A percentile compares a stretch with the other conserved stretches of the same genome.
Evolutionary conservation across 768 basidiomycete genomes (phyloP).

Genomic region (Leccinum fibrillosum): DNA sequence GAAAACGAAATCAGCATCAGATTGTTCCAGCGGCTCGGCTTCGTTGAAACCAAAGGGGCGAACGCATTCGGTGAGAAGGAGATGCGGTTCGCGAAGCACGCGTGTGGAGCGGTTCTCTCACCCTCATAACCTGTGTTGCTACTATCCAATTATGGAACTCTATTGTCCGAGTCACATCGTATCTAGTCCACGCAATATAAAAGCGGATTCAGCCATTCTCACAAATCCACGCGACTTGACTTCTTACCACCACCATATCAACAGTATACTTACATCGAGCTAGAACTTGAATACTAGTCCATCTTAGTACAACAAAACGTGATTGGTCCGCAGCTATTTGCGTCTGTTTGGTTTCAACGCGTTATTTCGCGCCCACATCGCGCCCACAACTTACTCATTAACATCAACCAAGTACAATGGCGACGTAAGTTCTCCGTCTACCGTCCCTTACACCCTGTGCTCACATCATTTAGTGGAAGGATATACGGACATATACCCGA

Average conservation of each 20-base stretch:
- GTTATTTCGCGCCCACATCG: conserved; percentile 1
- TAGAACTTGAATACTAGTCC: not conserved
- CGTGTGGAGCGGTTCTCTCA: conserved; percentile 1
- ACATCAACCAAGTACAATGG: conserved; percentile 10
- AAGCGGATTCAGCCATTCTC: not conserved
- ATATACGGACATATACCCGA: conserved; percentile 31
- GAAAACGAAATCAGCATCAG: conserved; percentile 65
- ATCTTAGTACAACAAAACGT: not conserved
- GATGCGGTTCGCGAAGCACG: conserved; percentile 45
- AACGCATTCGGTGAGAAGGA: conserved; percentile 83
- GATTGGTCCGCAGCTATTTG: conserved; percentile 12
- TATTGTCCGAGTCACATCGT: conserved; percentile 18
- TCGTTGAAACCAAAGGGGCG: conserved; percentile 60
- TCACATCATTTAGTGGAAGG: conserved; percentile 6
- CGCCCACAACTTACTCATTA: not conserved
- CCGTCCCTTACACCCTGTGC: too few relatives aligned
- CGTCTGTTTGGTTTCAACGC: conserved; percentile 1
- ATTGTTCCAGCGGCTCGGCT: conserved; percentile 78
- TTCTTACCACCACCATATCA: conserved; percentile 11
- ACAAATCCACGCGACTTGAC: conserved; percentile 1
- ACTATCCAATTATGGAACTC: conserved; percentile 1
- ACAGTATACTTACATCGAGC: not conserved
- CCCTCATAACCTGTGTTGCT: not conserved
- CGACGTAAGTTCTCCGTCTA: conserved; percentile 20
- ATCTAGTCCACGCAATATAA: not conserved